Evolutionary conservation across 352 stramenopile genomes (phyloP), one percentile per base, ranked within the genome.

Genomic region (Detonula confervacea): DNA sequence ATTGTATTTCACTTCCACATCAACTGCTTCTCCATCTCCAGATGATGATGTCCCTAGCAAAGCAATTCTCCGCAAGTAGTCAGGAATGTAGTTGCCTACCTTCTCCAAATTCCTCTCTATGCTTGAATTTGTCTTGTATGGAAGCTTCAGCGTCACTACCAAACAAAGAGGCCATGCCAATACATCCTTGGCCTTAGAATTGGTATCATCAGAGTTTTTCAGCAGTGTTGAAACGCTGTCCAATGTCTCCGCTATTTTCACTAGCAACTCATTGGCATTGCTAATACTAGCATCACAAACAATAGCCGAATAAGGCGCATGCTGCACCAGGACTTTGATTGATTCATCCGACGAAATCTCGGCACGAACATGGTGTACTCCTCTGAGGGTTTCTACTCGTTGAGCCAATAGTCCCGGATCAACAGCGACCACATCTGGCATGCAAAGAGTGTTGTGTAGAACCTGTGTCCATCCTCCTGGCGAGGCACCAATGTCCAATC

Each of bases 381-480:
- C 68, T 6, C 44, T 16, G 11, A 85, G 55, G n/a, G 27, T 42
- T 25, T 27, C 42, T 6, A 89, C 74, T 29, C 82, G 77, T 27
- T 84, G 39, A 0, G 82, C 70, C 42, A 87, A 56, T 1, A 64
- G 24, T 8, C 54, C 82, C 25, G 73, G 67, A 62, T 89, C 82
- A 0, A 87, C 25, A 11, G 82, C 55, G 22, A 81, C 44, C 24
- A 87, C 69, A n/a, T 30, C 77, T 33, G 54, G 42, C 44, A 89
- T 61, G 30, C 62, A n/a, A 16, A 84, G n/a, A 57, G 64, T 66
- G 22, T 76, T 60, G 30, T 65, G 57, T 47, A 89, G 63, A 9
- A 89, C 77, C 57, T 89, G 82, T 24, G 78, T 87, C 82, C 82
- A 89, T 18, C 82, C 82, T 59, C 82, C 82, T 24, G 82, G 82